phyloP scores from a whole-genome alignment of 352 stramenopile genomes.

The Globisporangium lucens region DNA sequence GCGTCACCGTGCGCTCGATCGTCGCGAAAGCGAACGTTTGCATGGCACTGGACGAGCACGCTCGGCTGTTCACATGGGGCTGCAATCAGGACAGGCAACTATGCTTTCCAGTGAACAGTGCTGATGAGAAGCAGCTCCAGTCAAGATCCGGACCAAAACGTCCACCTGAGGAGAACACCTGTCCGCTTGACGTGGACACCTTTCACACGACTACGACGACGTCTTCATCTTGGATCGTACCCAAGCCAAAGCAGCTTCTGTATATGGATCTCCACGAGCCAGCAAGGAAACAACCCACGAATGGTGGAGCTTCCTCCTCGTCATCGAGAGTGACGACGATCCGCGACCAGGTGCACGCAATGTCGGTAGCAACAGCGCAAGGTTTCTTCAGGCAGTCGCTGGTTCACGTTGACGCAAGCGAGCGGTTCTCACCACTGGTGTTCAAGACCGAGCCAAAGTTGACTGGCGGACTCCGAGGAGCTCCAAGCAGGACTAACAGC shows the following conservation, averaged over 20 bases:
- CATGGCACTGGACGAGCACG: slow-evolving; percentile 44
- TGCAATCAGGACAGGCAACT: slow-evolving; percentile 41
- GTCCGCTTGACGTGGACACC: background rate
- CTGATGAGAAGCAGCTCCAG: background rate
- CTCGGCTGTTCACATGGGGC: slow-evolving; percentile 50
- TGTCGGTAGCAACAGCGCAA: background rate
- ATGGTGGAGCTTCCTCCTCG: background rate
- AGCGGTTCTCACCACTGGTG: slow-evolving; percentile 44
- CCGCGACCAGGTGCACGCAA: slow-evolving; percentile 28
- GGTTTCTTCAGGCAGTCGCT: slow-evolving; percentile 22
- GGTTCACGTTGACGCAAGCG: slow-evolving; percentile 34
- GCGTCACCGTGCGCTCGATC: slow-evolving; percentile 17
- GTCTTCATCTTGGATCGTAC: background rate
- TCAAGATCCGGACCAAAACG: background rate
- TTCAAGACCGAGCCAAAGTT: slow-evolving; percentile 37
- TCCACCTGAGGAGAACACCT: background rate
- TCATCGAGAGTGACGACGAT: slow-evolving; percentile 24
- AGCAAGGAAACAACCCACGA: background rate
- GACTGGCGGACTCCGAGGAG: background rate
- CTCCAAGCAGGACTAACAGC: background rate
- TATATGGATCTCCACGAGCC: slow-evolving; percentile 44
- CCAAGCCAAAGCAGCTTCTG: slow-evolving; percentile 31
- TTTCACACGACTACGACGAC: background rate
- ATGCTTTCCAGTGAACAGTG: slow-evolving; percentile 15
- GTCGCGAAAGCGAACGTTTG: slow-evolving; percentile 27